Evolutionary conservation across 2,329 filamentous ascomycete genomes (phyloP).

Genomic region (Catunica adiposa): DNA sequence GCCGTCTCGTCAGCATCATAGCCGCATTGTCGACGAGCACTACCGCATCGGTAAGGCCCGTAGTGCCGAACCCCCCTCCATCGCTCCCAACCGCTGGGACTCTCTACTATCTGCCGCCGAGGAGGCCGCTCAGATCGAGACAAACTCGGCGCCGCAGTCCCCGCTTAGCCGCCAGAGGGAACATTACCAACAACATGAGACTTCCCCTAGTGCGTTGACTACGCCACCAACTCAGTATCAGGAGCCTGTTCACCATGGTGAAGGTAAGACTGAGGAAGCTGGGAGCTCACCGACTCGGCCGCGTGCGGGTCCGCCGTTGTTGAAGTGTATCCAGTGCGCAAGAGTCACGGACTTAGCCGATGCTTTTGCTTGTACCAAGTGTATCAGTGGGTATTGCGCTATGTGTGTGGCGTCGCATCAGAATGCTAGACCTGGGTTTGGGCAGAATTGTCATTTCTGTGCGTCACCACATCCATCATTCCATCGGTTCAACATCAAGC

Average conservation of each 20-base stretch:
- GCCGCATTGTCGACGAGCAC: conserved; percentile 39
- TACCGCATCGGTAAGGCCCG: conserved; percentile 63
- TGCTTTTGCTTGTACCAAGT: conserved; percentile 89
- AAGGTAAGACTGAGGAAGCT: too few relatives aligned
- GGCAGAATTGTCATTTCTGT: too few relatives aligned
- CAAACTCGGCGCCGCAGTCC: too few relatives aligned
- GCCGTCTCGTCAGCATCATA: conserved; percentile 62
- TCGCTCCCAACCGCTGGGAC: conserved; percentile 42
- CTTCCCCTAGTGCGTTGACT: too few relatives aligned
- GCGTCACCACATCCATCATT: too few relatives aligned
- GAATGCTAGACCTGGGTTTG: neutral
- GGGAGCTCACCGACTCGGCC: conserved; percentile 54
- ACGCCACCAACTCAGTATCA: too few relatives aligned
- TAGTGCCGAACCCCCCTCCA: conserved; percentile 64
- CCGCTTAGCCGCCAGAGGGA: too few relatives aligned
- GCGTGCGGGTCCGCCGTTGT: conserved; percentile 61
- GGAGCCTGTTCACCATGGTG: too few relatives aligned
- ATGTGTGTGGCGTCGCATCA: conserved; percentile 42
- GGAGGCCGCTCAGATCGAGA: neutral
- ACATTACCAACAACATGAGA: too few relatives aligned
- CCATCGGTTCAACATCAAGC: too few relatives aligned
- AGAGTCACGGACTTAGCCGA: conserved; percentile 60
- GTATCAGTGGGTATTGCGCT: conserved; percentile 81
- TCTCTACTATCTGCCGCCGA: conserved; percentile 65
- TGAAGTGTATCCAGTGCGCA: conserved; percentile 82